Base-by-base conservation (phyloP, 75 land plant genomes). In the Ceratopteris richardii region DNA sequence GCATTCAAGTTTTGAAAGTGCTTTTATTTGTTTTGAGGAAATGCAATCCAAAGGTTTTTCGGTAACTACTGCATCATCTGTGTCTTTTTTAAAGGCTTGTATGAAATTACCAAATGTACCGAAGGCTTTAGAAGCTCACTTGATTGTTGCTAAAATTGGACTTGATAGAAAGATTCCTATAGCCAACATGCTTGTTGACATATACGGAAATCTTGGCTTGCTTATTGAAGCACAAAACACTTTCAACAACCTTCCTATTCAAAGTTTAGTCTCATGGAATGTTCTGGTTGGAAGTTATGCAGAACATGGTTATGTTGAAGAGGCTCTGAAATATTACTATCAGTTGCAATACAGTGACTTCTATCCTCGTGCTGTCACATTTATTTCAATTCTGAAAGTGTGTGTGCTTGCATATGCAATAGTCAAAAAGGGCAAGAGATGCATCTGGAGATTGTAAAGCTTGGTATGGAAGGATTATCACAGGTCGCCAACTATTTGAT, bases 261-360 rank as follows among this genome's bases (percentile, higher is more conserved):
- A 39, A 23, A 68, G 57, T 29, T 53, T 64, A 19, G 53, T 69
- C 23, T 60, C 77, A 0, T 75, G 73, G 73, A 75, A 65, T 23
- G 65, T 61, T 0, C 52, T 75, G 19, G 64, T 75, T 53, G 56
- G 67, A 2, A 73, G 71, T 3, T 75, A 64, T 20, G 63, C 65
- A 1, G 27, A 27, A 5, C 65, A 68, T 28, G 77, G 67, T 20
- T 55, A 20, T 0, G 61, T 29, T 24, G 63, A 61, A 24, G 52
- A 68, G 29, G 63, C 67, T 16, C 20, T 58, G 18, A 0, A 58
- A 16, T 21, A 57, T 25, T 69, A 63, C 43, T n/a, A 31, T 5
- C 20, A 53, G 0, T 56, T 66, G 62, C 31, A 53, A n/a, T 19
- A 2, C 2, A 6, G 26, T 1, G 31, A 56, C 2, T 14, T 68